phyloP scores from a whole-genome alignment of 1,284 basidiomycete genomes.

The Ganoderma meredithae region DNA sequence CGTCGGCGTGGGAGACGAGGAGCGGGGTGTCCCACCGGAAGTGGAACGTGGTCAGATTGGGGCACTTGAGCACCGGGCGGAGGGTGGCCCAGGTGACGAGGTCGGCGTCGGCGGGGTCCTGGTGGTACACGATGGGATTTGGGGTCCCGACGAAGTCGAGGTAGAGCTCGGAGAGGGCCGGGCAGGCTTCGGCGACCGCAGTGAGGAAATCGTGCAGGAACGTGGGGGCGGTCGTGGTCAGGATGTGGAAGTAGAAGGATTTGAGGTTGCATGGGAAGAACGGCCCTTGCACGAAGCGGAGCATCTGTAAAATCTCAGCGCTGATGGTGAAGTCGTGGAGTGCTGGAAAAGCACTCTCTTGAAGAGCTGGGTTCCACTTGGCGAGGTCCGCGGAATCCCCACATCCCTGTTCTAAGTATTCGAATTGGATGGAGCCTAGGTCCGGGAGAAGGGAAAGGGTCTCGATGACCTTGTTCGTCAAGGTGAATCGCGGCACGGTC shows the following conservation, averaged over 20 bases:
- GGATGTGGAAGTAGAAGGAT: slow-evolving; percentile 38
- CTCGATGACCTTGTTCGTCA: slow-evolving; percentile 55
- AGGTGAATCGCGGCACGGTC: slow-evolving; percentile 57
- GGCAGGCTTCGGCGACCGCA: slow-evolving; percentile 55
- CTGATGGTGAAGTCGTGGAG: slow-evolving; percentile 61
- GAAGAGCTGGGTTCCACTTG: slow-evolving; percentile 51
- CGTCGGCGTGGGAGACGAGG: slow-evolving; percentile 51
- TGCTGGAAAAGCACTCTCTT: slow-evolving; percentile 59
- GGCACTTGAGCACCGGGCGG: slow-evolving; percentile 55
- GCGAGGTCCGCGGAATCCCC: slow-evolving; percentile 52
- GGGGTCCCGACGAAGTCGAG: slow-evolving; percentile 38
- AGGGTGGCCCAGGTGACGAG: slow-evolving; percentile 55
- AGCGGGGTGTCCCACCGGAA: slow-evolving; percentile 61
- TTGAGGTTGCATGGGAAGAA: slow-evolving; percentile 59
- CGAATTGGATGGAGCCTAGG: slow-evolving; percentile 58
- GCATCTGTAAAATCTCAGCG: slow-evolving; percentile 50
- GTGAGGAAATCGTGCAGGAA: slow-evolving; percentile 52
- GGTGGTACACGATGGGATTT: slow-evolving; percentile 19
- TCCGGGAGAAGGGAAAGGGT: slow-evolving; percentile 52
- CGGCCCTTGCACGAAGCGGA: slow-evolving; percentile 51
- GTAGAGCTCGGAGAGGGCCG: slow-evolving; percentile 50
- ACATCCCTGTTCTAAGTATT: slow-evolving; percentile 51
- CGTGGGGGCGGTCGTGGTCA: slow-evolving; percentile 48
- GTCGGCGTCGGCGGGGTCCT: slow-evolving; percentile 30
- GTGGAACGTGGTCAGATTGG: slow-evolving; percentile 56